Evolutionary conservation across 1,284 basidiomycete species (phyloP).

Genomic region (Fistulinella staudtii): DNA sequence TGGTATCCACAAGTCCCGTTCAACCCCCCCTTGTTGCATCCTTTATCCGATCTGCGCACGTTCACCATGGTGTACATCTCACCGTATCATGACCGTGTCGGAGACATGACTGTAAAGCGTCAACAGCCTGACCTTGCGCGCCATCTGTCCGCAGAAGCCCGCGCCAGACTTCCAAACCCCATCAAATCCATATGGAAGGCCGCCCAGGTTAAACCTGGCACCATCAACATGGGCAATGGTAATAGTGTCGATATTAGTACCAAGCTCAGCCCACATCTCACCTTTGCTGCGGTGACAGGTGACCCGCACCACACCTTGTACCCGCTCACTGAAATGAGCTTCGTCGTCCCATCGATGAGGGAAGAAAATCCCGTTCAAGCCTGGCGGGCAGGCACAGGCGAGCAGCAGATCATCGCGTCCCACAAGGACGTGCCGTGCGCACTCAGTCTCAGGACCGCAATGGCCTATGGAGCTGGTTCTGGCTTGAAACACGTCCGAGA

Average conservation of each 20-base stretch:
- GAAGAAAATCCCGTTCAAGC: slow-evolving; percentile 28
- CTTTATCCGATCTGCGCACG: too few relatives aligned
- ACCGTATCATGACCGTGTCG: slow-evolving; percentile 11
- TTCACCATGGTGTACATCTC: slow-evolving; percentile 27
- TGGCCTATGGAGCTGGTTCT: slow-evolving; percentile 28
- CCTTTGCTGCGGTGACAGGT: slow-evolving; percentile 10
- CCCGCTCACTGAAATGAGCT: slow-evolving; percentile 30
- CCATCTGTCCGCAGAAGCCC: slow-evolving; percentile 29
- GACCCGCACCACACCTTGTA: slow-evolving; percentile 30
- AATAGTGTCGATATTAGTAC: neutral
- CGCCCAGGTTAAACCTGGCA: slow-evolving; percentile 33
- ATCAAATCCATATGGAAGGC: slow-evolving; percentile 34
- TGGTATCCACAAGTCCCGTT: too few relatives aligned
- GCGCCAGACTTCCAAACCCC: slow-evolving; percentile 30
- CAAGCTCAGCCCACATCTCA: neutral
- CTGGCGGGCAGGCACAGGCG: slow-evolving; percentile 24
- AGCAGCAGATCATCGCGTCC: slow-evolving; percentile 27
- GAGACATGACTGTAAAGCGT: slow-evolving; percentile 17
- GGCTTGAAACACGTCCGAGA: slow-evolving; percentile 31
- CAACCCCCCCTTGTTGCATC: too few relatives aligned
- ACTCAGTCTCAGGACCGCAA: slow-evolving; percentile 29
- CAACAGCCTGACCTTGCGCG: slow-evolving; percentile 30
- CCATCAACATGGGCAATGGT: slow-evolving; percentile 36
- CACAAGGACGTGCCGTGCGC: slow-evolving; percentile 27
- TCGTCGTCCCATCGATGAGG: slow-evolving; percentile 28